Base-by-base conservation (phyloP, 2,329 filamentous ascomycete species). In the Karstenula rhodostoma region DNA sequence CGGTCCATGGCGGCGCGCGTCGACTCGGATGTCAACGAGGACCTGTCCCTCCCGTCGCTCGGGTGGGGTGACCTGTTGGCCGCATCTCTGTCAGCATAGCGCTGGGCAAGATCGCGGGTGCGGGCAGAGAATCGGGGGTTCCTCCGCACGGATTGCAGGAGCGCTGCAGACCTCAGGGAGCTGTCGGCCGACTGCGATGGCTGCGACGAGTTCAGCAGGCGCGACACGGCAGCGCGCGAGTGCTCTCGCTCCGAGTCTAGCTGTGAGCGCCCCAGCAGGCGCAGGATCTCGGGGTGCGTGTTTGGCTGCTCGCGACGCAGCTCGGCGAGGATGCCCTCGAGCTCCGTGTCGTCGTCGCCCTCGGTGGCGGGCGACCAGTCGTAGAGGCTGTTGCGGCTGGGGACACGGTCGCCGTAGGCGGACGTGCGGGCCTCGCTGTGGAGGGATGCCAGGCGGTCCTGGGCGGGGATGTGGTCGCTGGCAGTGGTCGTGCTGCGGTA, bases 301-400 rank as follows among this genome's bases (percentile, higher is more conserved):
- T 72, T 71, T 1, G 76, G 71, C 58, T 78, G 76, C 58, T 80
- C 73, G 52, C 73, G 71, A 22, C 80, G 70, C 55, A 82, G 65
- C 55, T 81, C 78, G 13, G 70, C 67, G 53, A 81, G 69, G 51
- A 81, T 79, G 48, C 73, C 73, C 50, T 80, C 75, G 52, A 80
- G 69, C 60, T 81, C 79, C 56, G 73, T 72, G 54, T 78, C 74
- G 56, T 73, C 72, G 56, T 73, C 71, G 27, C 69, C 70, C 53
- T 77, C 70, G 42, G 68, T 71, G 9, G 80, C 80, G 10, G 86
- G 86, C 35, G 85, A 85, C 86, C 86, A 88, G 71, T 87, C 86
- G 73, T 88, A 88, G 46, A 88, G 76, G 56, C 79, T 82, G 67
- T 86, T 85, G 62, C 81, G 75, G 66, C 81, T 82, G 19, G 86